These are phyloP conservation scores for Peronospora belbahrii DNA, from an alignment of 352 stramenopile genomes.

Conservation along the genomic window DNA sequence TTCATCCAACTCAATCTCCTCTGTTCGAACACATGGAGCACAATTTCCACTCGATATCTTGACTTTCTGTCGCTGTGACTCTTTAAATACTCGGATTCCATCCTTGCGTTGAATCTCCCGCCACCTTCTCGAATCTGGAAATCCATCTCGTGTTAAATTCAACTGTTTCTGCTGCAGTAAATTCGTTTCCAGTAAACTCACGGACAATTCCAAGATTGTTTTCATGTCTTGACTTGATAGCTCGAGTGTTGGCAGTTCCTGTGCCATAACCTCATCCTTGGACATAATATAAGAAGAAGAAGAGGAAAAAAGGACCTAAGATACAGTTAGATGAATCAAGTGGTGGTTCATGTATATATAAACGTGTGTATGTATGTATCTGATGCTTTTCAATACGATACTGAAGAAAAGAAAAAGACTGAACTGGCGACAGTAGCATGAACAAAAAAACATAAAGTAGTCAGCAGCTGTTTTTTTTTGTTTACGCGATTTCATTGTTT, in stretches of 20 bases:
- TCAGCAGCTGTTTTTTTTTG: no score
- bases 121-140: slow-evolving; percentile 37
- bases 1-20: slow-evolving; percentile 6
- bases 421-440: no score
- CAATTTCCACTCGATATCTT: slow-evolving; percentile 24
- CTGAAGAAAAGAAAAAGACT: no score
- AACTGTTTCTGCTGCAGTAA: slow-evolving; percentile 40
- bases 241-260: slow-evolving; percentile 30
- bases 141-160: slow-evolving; percentile 25
- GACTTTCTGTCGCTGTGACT: slow-evolving; percentile 18
- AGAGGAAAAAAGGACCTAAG: no score
- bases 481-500: no score
- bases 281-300: no score
- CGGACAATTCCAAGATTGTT: slow-evolving; percentile 28
- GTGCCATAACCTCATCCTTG: slow-evolving; percentile 27
- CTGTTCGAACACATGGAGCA: slow-evolving; percentile 17
- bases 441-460: no score
- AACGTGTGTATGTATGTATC: no score
- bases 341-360: no score
- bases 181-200: slow-evolving; percentile 35
- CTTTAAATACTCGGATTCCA: slow-evolving; percentile 32
- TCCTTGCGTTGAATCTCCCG: slow-evolving; percentile 37
- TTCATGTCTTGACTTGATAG: slow-evolving; percentile 28
- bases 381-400: no score
- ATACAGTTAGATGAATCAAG: no score